Evolutionary conservation across 805 yeast genomes (phyloP), one percentile per base, ranked within the genome.

Genomic region (Pichia gijzeniarum): DNA sequence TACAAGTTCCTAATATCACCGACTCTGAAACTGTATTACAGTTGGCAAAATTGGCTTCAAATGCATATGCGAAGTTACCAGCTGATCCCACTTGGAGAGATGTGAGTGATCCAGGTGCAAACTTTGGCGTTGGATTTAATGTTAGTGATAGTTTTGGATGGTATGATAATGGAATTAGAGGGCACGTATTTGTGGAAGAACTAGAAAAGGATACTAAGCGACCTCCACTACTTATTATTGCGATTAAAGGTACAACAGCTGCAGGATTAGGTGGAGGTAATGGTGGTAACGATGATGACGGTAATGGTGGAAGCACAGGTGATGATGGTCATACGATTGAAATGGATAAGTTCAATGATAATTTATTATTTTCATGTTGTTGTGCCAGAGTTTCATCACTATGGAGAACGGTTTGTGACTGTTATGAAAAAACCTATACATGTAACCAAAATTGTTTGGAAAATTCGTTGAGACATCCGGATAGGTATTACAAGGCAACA

Each of bases 391-490:
- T 91, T 1, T 78, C 93, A 33, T 89, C 88, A 53, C 65, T 87
- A 64, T 93, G 98, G 99, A 79, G 83, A 7, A 85, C 97, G 0
- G 98, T 89, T 1, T 93, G 99, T 65, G 96, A 89, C 62, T 93
- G 99, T 61, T 91, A 83, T 59, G 77, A 80, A 50, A 78, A 76
- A 43, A 76, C 95, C 0, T 87, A 86, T 62, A 85, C 91, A 0
- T 93, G 99, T 65, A 82, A 89, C 63, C 93, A 88, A 63, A 75
- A 74, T 48, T 93, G 99, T 59, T 65, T 93, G 21, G 97, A 89
- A 60, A 70, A 68, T 41, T 95, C 86, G 57, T 64, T 90, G 41
- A 69, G 77, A 59, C 67, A 84, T 33, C 79, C 80, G 50, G 96
- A 89, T 62, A 67, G 88, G 43, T 93, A 91, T 61, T 91, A 88